Base-by-base conservation (phyloP, 345 rosid genomes). In the Microthlaspi erraticum region DNA sequence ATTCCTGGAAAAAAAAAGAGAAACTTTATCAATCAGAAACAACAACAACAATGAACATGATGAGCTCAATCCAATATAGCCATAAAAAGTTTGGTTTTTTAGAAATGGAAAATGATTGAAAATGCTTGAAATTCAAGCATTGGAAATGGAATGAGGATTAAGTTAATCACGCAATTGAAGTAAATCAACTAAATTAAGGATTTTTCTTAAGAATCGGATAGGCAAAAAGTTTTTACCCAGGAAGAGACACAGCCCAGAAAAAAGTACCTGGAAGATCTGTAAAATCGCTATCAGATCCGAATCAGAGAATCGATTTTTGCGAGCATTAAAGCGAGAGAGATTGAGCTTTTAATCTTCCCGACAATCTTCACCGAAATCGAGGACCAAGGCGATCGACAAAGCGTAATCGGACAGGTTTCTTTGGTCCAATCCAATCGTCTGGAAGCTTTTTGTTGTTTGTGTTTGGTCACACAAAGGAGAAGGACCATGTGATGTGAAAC, bases 221-320 rank as follows among this genome's bases (percentile, higher is more conserved):
- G 46, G 68, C 57, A 34, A 14, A 44, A 64, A 31, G 29, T 26
- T 32, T 2, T 60, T 49, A 50, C 34, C 31, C 14, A 50, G 43
- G 11, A 49, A 60, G 46, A 71, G 39, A 5, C 77, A 65, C 37
- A n/a, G 3, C 62, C 54, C 62, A 71, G 54, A 33, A 62, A 46
- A 31, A 55, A 53, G 45, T 8, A 44, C 45, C 43, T 12, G 37
- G 37, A 13, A 37, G 7, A 13, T 41, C 60, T 59, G 60, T 51
- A 33, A 74, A 66, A 66, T 66, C 73, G 52, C 73, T 12, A 42
- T 74, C 73, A 74, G 71, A 72, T 55, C 58, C 48, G 17, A 16
- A 62, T 46, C 38, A 43, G 62, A 50, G 18, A 52, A 51, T 60
- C 32, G 20, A 68, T 13, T 11, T 33, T 6, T 4, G 52, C 7